A percentile compares a stretch with the other conserved stretches of the same genome.
phyloP scores from a whole-genome alignment of 768 basidiomycete species.

The Fibroporia radiculosa region DNA sequence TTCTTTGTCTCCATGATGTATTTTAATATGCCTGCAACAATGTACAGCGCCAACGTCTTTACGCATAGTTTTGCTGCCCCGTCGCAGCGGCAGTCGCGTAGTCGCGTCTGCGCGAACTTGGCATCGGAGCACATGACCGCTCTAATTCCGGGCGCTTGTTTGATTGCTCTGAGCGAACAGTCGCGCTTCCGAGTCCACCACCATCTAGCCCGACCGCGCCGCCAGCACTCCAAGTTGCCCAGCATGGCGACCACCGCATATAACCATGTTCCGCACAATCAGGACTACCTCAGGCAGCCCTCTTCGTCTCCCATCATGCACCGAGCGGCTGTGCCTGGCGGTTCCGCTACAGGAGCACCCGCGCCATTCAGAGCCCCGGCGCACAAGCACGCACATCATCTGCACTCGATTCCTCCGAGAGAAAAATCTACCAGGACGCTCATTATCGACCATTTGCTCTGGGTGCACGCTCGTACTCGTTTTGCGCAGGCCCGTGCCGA shows the following conservation, averaged over 20 bases:
- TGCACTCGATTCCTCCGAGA: slow-evolving; percentile 78
- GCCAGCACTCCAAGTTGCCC: too few species aligned
- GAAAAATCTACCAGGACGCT: slow-evolving; percentile 87
- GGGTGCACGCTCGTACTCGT: slow-evolving; percentile 75
- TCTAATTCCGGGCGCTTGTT: too few species aligned
- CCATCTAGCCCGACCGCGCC: too few species aligned
- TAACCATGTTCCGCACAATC: slow-evolving; percentile 14
- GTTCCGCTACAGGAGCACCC: slow-evolving; percentile 7
- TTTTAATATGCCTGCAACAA: too few species aligned
- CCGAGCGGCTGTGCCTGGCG: slow-evolving; percentile 11
- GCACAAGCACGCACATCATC: slow-evolving; percentile 82
- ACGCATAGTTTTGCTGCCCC: too few species aligned
- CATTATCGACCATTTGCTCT: slow-evolving; percentile 83
- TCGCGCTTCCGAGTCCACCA: too few species aligned
- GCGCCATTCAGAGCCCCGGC: slow-evolving; percentile 60
- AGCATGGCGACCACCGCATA: slow-evolving; percentile 1
- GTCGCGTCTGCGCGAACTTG: too few species aligned
- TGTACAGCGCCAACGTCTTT: too few species aligned
- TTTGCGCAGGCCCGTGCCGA: slow-evolving; percentile 82
- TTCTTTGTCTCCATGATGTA: not conserved
- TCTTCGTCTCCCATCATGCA: slow-evolving; percentile 17
- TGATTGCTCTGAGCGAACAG: too few species aligned
- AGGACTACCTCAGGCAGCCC: slow-evolving; percentile 12
- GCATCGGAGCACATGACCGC: too few species aligned
- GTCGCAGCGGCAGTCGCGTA: too few species aligned